Base-by-base conservation (phyloP, 495 filamentous ascomycete genomes). In the Xylaria sp. region DNA sequence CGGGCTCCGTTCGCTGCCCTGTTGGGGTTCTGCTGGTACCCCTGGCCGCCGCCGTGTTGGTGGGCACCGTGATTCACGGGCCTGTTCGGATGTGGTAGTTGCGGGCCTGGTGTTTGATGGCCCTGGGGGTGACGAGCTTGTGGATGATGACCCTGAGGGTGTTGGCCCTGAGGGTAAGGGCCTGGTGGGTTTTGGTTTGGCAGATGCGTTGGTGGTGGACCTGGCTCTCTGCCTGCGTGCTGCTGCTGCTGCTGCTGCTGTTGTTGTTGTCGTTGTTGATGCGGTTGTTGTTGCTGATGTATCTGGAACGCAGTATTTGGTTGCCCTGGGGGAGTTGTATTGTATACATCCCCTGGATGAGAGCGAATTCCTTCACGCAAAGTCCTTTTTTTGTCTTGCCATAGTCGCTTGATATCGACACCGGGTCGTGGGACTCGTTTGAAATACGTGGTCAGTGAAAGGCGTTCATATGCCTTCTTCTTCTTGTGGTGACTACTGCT, bases 361-460 rank as follows among this genome's bases (percentile, higher is more conserved):
- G 35, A 9, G 14, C 29, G 41, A 62, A 37, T 26, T 17, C 21
- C 37, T 37, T 57, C 67, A 5, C 15, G 29, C 35, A 26, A 14
- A 24, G 3, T 19, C 43, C 33, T 71, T 46, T 50, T 76, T 33
- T 68, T 72, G 9, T 71, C 74, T 46, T 73, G 37, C 37, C 75
- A 75, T 4, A 84, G 63, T 26, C 40, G 55, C 4, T 72, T 21
- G 15, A 79, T 72, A 33, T 82, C 72, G 12, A 75, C 76, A 0
- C 74, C 75, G 5, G 70, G 69, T 35, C 67, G 70, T 5, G 80
- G 82, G 1, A 67, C 66, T 26, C 74, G 74, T 72, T 82, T 80
- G 69, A 80, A 84, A 57, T 82, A 84, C 6, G 78, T 78, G 7
- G 74, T 81, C 44, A 84, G 61, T 21, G 77, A 80, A 12, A 81